These are phyloP conservation scores for Fusarium bulbicola DNA, from an alignment of 2,329 filamentous ascomycete species.

Conservation along the genomic window DNA sequence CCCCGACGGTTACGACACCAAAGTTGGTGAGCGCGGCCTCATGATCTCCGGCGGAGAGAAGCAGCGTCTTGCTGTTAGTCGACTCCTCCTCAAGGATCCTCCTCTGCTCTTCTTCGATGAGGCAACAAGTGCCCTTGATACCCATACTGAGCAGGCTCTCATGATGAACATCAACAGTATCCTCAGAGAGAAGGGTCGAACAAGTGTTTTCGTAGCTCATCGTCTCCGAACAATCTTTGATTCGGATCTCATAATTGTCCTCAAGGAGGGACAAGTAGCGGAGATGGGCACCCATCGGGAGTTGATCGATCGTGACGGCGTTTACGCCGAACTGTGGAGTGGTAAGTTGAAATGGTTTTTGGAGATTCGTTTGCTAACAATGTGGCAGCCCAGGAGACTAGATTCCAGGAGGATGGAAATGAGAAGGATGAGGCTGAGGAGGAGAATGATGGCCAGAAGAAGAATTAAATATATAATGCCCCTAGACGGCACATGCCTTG, in stretches of 20 bases:
- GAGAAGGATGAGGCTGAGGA: constrained; percentile 50
- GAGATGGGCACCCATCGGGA: constrained; percentile 90
- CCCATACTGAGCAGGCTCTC: constrained; percentile 90
- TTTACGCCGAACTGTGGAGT: constrained; percentile 93
- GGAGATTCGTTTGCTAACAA: constrained; percentile 10
- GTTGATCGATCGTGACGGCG: constrained; percentile 78
- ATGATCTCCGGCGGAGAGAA: constrained; percentile 98
- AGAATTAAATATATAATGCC: not conserved
- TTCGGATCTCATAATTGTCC: constrained; percentile 89
- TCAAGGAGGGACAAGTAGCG: constrained; percentile 84
- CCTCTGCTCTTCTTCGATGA: constrained; percentile 94
- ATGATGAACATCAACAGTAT: constrained; percentile 94
- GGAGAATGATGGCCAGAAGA: constrained; percentile 10
- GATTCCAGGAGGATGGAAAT: constrained; percentile 59
- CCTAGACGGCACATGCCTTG: not conserved
- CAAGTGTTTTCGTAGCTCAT: constrained; percentile 95
- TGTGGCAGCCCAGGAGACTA: constrained; percentile 67
- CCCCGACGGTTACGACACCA: constrained; percentile 89
- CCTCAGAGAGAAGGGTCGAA: constrained; percentile 84
- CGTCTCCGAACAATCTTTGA: constrained; percentile 93
- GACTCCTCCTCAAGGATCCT: constrained; percentile 87
- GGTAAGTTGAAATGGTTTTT: constrained; percentile 60
- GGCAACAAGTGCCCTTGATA: constrained; percentile 91
- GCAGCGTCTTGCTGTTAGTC: constrained; percentile 85
- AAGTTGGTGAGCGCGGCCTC: constrained; percentile 91